Percentiles rank a stretch among this genome's conserved stretches.
phyloP scores from a whole-genome alignment of 345 rosid genomes.

The Corchorus olitorius region DNA sequence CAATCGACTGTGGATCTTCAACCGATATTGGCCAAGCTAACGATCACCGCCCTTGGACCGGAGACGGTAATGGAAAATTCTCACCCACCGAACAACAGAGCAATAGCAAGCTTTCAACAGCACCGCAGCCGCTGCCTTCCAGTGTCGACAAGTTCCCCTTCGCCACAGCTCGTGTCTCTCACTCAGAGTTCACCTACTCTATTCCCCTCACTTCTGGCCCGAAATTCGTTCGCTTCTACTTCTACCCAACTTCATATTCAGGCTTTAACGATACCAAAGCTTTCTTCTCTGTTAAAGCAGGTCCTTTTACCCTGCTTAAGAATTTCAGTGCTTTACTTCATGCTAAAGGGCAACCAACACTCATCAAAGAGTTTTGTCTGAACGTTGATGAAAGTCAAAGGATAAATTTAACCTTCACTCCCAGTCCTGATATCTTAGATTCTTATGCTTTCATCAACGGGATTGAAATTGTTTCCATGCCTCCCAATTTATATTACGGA shows the following conservation, averaged over 20 bases:
- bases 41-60: constrained; percentile 9
- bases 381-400: not conserved
- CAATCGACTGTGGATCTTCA: constrained; percentile 18
- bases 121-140: not conserved
- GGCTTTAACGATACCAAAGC: constrained; percentile 6
- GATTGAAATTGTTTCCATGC: constrained; percentile 45
- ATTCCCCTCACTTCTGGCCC: constrained; percentile 28
- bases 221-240: constrained; percentile 32
- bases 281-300: constrained; percentile 31
- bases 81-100: not conserved
- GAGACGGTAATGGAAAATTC: constrained; percentile 5
- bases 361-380: constrained; percentile 4
- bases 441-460: constrained; percentile 40
- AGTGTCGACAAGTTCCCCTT: constrained; percentile 1
- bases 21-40: not conserved
- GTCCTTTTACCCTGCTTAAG: constrained; percentile 24
- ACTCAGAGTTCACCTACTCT: constrained; percentile 29
- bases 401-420: constrained; percentile 14
- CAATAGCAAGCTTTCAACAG: not conserved
- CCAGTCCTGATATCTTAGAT: not conserved
- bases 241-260: constrained; percentile 17
- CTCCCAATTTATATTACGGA: constrained; percentile 23
- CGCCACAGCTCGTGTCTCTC: constrained; percentile 25
- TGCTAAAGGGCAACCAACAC: not conserved
- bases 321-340: constrained; percentile 31